A percentile compares a stretch with the other conserved stretches of the same genome.
phyloP scores from a whole-genome alignment of 1,284 basidiomycete genomes.

The Tilletia setariae region DNA sequence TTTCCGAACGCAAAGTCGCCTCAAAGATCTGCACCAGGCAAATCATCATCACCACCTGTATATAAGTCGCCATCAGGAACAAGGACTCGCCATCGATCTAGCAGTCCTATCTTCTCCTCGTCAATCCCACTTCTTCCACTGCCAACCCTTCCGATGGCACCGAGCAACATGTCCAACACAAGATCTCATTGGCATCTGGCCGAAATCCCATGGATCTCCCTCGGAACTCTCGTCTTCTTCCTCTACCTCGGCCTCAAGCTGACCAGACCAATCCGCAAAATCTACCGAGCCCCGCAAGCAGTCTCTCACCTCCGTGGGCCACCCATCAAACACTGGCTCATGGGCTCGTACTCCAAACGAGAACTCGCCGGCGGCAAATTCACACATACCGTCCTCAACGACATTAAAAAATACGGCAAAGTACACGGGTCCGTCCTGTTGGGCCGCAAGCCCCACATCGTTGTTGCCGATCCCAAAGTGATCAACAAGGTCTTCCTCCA shows the following conservation, averaged over 20 bases:
- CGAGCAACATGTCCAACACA: too few relatives aligned
- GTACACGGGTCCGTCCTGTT: not conserved
- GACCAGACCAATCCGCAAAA: too few relatives aligned
- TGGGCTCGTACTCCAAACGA: constrained; percentile 1
- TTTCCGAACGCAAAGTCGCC: too few relatives aligned
- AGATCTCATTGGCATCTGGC: not conserved
- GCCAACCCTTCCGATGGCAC: too few relatives aligned
- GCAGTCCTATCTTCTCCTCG: too few relatives aligned
- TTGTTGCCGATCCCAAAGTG: not conserved
- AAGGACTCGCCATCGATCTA: too few relatives aligned
- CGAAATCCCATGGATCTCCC: not conserved
- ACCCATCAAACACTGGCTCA: constrained; percentile 11
- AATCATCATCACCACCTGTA: too few relatives aligned
- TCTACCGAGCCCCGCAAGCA: too few relatives aligned
- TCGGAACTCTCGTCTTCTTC: not conserved
- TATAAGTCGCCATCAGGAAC: too few relatives aligned
- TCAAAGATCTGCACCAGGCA: too few relatives aligned
- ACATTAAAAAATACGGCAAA: not conserved
- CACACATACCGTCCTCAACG: not conserved
- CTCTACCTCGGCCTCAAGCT: not conserved
- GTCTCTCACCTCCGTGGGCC: not conserved
- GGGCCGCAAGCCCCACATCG: not conserved
- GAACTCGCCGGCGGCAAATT: not conserved
- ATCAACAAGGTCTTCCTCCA: not conserved
- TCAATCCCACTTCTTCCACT: too few relatives aligned